Conservation (phyloP, 1,139 yeast species). For the Insectozyma bohioensis region DNA sequence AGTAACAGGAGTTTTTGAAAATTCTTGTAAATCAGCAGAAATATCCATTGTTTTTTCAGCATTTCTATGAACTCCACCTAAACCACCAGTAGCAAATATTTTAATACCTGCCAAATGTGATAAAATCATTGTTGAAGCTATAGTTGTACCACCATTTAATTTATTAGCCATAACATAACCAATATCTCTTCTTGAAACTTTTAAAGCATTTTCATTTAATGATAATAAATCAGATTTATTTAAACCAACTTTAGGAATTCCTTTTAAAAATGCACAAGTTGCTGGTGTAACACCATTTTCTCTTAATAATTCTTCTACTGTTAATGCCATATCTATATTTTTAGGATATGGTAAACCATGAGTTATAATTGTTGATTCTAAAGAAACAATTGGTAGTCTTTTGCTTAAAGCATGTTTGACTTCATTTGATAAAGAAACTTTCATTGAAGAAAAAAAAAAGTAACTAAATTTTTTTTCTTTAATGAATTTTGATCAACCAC, state of each 20-base stretch:
- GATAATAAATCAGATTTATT: slow-evolving; percentile 42
- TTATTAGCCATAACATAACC: slow-evolving; percentile 67
- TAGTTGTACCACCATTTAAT: slow-evolving; percentile 83
- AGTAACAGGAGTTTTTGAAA: slow-evolving; percentile 78
- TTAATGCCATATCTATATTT: slow-evolving; percentile 68
- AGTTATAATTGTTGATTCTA: slow-evolving; percentile 85
- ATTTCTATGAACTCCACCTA: slow-evolving; percentile 89
- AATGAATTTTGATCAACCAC: background rate
- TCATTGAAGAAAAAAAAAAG: no score
- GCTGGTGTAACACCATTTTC: slow-evolving; percentile 77
- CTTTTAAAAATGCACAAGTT: slow-evolving; percentile 76
- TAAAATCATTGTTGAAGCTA: slow-evolving; percentile 84
- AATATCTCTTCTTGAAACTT: slow-evolving; percentile 81
- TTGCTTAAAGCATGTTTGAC: slow-evolving; percentile 58
- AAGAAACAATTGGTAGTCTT: slow-evolving; percentile 65
- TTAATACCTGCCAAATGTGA: slow-evolving; percentile 74
- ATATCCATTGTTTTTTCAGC: slow-evolving; percentile 77
- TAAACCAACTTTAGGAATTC: slow-evolving; percentile 72
- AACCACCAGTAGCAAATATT: slow-evolving; percentile 91
- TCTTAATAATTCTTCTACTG: slow-evolving; percentile 64
- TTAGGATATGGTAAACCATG: slow-evolving; percentile 88
- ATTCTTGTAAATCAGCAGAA: slow-evolving; percentile 84
- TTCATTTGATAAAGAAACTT: slow-evolving; percentile 47
- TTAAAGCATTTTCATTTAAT: slow-evolving; percentile 48
- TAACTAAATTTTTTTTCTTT: background rate